A percentile compares a stretch with the other conserved stretches of the same genome.
Evolutionary conservation across 2,329 filamentous ascomycete genomes (phyloP).

Genomic region (Xylariaceae sp.): DNA sequence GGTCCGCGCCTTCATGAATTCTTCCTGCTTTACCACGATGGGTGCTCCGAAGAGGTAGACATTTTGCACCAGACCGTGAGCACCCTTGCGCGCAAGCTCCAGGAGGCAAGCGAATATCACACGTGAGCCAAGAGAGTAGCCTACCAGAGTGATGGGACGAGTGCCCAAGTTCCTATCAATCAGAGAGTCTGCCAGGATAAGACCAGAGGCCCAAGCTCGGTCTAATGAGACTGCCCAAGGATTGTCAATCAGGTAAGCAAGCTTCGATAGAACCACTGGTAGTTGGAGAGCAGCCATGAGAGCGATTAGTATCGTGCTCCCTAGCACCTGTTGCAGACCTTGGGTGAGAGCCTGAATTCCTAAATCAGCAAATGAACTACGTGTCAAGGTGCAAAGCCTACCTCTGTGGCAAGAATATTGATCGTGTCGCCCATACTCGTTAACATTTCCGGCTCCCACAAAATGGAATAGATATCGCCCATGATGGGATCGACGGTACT

Average conservation of each 20-base stretch:
- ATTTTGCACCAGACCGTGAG: slow-evolving; percentile 85
- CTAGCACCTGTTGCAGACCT: slow-evolving; percentile 91
- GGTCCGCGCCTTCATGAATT: slow-evolving; percentile 76
- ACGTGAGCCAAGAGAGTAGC: slow-evolving; percentile 87
- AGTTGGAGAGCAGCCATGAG: slow-evolving; percentile 91
- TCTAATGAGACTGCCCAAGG: slow-evolving; percentile 97
- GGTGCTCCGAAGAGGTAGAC: slow-evolving; percentile 94
- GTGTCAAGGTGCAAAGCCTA: slow-evolving; percentile 41
- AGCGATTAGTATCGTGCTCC: slow-evolving; percentile 79
- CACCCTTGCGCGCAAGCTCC: slow-evolving; percentile 80
- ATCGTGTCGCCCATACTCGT: slow-evolving; percentile 98
- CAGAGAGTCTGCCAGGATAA: slow-evolving; percentile 91
- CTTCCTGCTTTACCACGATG: slow-evolving; percentile 85
- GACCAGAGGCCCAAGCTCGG: slow-evolving; percentile 79
- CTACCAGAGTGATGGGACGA: slow-evolving; percentile 85
- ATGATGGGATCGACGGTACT: slow-evolving; percentile 96
- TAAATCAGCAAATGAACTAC: slow-evolving; percentile 23
- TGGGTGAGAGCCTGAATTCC: slow-evolving; percentile 77
- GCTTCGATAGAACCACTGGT: slow-evolving; percentile 88
- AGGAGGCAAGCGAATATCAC: slow-evolving; percentile 90
- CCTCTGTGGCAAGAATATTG: slow-evolving; percentile 95
- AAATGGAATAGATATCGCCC: slow-evolving; percentile 94
- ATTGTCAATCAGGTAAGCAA: slow-evolving; percentile 95
- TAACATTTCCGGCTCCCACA: slow-evolving; percentile 98
- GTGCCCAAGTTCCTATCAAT: slow-evolving; percentile 89